Evolutionary conservation across 345 rosid genomes (phyloP).

Genomic region (Linum lewisii): DNA sequence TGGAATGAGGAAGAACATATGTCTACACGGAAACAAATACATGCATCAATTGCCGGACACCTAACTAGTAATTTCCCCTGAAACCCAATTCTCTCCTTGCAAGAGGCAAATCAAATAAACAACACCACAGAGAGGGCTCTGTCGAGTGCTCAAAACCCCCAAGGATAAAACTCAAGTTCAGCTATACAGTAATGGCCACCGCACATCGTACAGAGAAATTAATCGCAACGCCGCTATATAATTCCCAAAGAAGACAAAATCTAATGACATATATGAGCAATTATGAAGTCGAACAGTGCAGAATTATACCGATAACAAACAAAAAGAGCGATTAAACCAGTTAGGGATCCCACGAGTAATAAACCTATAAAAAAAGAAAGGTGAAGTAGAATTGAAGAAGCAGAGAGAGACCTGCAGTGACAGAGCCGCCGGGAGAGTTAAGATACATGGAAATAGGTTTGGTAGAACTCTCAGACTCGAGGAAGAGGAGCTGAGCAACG

Average conservation of each 20-base stretch:
- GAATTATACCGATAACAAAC: not conserved
- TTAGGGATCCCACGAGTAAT: not conserved
- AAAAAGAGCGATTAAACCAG: not conserved
- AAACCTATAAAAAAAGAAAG: not conserved
- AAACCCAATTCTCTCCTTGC: too few species aligned
- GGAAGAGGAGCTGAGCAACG: slow-evolving; percentile 96
- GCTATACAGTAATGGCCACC: too few species aligned
- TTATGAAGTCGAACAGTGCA: not conserved
- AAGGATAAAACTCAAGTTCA: too few species aligned
- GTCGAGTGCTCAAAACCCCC: too few species aligned
- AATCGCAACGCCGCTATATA: too few species aligned
- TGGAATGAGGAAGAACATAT: not conserved
- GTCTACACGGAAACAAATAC: not conserved
- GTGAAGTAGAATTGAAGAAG: not conserved
- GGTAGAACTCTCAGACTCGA: slow-evolving; percentile 93
- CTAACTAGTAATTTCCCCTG: too few species aligned
- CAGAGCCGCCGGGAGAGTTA: slow-evolving; percentile 96
- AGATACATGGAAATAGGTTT: slow-evolving; percentile 97
- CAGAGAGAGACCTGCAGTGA: slow-evolving; percentile 65
- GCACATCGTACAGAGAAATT: too few species aligned
- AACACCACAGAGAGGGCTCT: too few species aligned
- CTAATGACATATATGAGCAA: too few species aligned
- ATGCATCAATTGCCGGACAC: too few species aligned
- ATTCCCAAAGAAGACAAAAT: too few species aligned
- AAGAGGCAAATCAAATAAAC: too few species aligned